Evolutionary conservation across 1,139 yeast genomes (phyloP), one percentile per base, ranked within the genome.

Genomic region (Kurtzmaniella quercitrusa): DNA sequence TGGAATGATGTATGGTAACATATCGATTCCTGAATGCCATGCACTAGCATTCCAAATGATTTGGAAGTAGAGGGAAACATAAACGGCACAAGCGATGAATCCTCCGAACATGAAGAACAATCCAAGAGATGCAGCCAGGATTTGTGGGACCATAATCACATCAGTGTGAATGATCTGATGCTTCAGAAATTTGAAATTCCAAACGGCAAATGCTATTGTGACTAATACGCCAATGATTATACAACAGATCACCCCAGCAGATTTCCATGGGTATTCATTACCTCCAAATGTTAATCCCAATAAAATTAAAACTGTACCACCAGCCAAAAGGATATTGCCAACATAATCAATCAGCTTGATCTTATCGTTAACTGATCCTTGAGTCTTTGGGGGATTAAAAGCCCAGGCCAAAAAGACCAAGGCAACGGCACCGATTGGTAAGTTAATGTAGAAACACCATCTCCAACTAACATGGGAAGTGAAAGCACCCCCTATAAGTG

Each of bases 281-380:
- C 79, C 77, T 18, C 84, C 85, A 49, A 78, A 73, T 1, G 81
- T 72, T 43, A 80, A 55, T 1, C 72, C 84, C 38, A 80, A 56
- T 34, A 79, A 63, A 10, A 77, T 43, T 31, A 78, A 53, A 4
- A 72, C 75, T 34, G 74, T 48, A 1, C 78, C 78, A 3, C 66
- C 52, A 3, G 72, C 58, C 43, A 76, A 49, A 31, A 77, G 48
- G 5, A 66, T 47, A 8, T 73, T 70, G 2, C 82, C 85, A 27
- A 73, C 25, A 48, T 69, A 71, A 60, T 81, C 87, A 43, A 79
- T 60, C 41, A 57, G 53, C 27, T 50, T 37, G 39, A 57, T 40
- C 40, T 55, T 57, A 16, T 45, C 45, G 8, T 33, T 42, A 19
- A 50, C 25, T 29, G 41, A 45, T 10, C 51, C 46, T 25, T 48